phyloP scores from a whole-genome alignment of 2,329 filamentous ascomycete species.

The Fusarium newnesense region DNA sequence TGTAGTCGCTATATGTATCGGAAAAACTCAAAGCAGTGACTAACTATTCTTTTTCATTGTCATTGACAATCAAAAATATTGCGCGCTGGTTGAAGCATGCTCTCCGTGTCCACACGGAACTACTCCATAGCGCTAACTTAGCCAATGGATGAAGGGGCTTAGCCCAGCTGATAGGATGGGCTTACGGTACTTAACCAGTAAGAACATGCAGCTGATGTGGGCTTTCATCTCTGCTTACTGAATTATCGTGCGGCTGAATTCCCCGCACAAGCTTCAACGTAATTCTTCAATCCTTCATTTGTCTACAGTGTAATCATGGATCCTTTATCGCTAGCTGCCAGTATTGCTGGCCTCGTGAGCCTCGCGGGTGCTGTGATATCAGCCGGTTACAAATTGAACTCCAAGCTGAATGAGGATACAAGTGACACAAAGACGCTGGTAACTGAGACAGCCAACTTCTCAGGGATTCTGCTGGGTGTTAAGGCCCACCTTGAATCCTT shows the following conservation, averaged over 20 bases:
- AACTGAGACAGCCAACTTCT: not conserved
- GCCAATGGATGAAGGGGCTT: accelerated
- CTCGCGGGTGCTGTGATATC: not conserved
- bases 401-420: not conserved
- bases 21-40: too few relatives aligned
- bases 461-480: accelerated
- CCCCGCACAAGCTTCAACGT: not conserved
- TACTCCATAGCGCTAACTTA: accelerated
- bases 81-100: accelerated
- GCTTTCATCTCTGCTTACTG: not conserved
- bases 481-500: not conserved
- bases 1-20: too few relatives aligned
- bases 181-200: accelerated
- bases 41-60: too few relatives aligned
- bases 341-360: not conserved
- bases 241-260: not conserved
- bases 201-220: not conserved
- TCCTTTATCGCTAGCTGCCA: not conserved
- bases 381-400: not conserved
- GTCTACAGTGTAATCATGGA: not conserved
- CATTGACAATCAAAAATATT: accelerated
- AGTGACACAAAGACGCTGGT: not conserved
- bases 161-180: not conserved
- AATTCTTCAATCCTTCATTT: accelerated
- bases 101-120: not conserved